These are phyloP conservation scores for Leccinum variicolor DNA, from an alignment of 768 basidiomycete species.

Conservation along the genomic window DNA sequence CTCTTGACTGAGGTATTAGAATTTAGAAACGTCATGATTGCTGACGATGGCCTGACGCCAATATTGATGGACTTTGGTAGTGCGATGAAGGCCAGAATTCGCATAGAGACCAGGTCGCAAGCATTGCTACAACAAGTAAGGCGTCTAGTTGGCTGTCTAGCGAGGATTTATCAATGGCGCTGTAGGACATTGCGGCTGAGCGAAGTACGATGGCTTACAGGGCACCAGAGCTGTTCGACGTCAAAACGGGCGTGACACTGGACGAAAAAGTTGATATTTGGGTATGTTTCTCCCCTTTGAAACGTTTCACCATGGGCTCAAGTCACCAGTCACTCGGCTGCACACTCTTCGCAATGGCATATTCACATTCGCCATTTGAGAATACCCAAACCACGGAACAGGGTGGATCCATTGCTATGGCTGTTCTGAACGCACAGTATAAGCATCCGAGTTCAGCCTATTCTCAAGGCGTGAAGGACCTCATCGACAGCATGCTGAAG, in stretches of 20 bases:
- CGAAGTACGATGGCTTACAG: constrained; percentile 99
- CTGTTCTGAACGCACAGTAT: constrained; percentile 90
- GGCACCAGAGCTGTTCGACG: constrained; percentile 96
- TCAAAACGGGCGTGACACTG: constrained; percentile 81
- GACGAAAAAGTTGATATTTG: constrained; percentile 98
- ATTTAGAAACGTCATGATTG: constrained; percentile 90
- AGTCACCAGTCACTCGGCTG: constrained; percentile 84
- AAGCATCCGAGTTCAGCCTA: constrained; percentile 86
- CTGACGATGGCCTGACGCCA: constrained; percentile 79
- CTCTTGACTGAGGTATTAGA: constrained; percentile 1
- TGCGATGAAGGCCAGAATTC: constrained; percentile 79
- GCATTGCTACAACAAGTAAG: constrained; percentile 85
- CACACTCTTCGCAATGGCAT: constrained; percentile 91
- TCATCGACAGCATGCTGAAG: constrained; percentile 85
- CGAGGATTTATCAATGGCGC: background rate
- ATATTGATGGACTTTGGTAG: constrained; percentile 99
- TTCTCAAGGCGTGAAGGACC: constrained; percentile 73
- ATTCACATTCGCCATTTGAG: constrained; percentile 96
- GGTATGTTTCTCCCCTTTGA: constrained; percentile 46
- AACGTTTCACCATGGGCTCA: constrained; percentile 5
- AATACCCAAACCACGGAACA: constrained; percentile 88
- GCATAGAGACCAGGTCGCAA: constrained; percentile 76
- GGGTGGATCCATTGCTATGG: constrained; percentile 97
- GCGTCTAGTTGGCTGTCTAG: background rate
- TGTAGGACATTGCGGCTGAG: constrained; percentile 90